These are phyloP conservation scores for Carpinus fangiana DNA, from an alignment of 306 rosid species.

Conservation along the genomic window DNA sequence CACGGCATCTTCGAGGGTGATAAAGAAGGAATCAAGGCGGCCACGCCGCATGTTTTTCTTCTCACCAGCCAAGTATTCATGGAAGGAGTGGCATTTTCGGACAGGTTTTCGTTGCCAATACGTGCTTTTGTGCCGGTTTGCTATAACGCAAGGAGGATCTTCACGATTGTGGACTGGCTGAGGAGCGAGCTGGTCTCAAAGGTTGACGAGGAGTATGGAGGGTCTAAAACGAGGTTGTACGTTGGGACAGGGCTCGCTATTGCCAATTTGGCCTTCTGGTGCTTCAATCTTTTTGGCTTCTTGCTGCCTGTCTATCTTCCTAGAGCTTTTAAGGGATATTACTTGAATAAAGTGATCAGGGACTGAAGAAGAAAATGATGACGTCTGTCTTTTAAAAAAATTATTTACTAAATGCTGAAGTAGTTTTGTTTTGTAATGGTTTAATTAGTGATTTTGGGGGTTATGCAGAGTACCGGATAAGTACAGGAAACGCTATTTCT, in stretches of 20 bases:
- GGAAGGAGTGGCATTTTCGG: constrained; percentile 72
- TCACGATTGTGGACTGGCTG: constrained; percentile 72
- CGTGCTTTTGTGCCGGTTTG: constrained; percentile 83
- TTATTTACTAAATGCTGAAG: not conserved
- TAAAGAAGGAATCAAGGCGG: constrained; percentile 77
- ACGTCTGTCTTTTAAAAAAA: not conserved
- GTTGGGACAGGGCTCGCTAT: constrained; percentile 76
- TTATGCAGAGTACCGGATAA: no score
- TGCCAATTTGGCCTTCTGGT: constrained; percentile 85
- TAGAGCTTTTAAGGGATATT: constrained; percentile 68
- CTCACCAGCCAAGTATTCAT: constrained; percentile 81
- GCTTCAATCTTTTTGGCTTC: constrained; percentile 88
- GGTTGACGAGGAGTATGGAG: constrained; percentile 37
- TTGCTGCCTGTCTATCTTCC: constrained; percentile 91
- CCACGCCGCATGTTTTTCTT: constrained; percentile 83
- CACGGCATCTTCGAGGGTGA: constrained; percentile 76
- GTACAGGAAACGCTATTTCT: no score
- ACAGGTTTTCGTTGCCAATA: constrained; percentile 57
- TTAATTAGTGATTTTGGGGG: no score
- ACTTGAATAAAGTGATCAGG: constrained; percentile 42
- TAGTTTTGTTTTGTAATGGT: no score
- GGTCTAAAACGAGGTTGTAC: constrained; percentile 48
- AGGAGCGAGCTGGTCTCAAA: constrained; percentile 59
- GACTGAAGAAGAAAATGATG: constrained; percentile 14
- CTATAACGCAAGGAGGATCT: constrained; percentile 74